Evolutionary conservation across 2,329 filamentous ascomycete species (phyloP), one percentile per base, ranked within the genome.

Genomic region (Fusarium sp.): DNA sequence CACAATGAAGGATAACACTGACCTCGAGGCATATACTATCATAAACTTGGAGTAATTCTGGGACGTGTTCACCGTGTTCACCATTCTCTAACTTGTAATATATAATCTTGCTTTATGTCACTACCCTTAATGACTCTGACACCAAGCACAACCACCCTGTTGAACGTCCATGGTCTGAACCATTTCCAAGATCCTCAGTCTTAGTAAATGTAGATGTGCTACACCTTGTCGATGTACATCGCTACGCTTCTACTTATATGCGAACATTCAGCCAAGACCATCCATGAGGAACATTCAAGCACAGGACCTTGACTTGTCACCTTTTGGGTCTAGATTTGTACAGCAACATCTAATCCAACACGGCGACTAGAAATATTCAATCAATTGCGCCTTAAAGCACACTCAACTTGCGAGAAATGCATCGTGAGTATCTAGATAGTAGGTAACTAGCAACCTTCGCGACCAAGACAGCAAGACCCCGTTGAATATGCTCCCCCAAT

Each of bases 391-490:
- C 58, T 38, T 20, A 49, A 36, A 62, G 46, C 10, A 44, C 34
- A 42, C 23, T 25, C 14, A 58, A 33, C 34, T 10, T 29, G 49
- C 61, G 18, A 46, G 49, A 62, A 65, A 59, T 59, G 27, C 58
- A 57, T 57, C 57, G 31, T 56, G 56, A 58, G 57, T 51, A 61
- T 62, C 59, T 62, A 40, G 25, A 23, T 62, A 58, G 58, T 63
- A 60, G 38, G 44, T 65, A 56, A 46, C 57, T 40, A 59, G 33
- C 62, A 33, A 59, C 61, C 53, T 38, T 49, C 33, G 27, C 62
- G 53, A 54, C 16, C 62, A 62, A 63, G 64, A 70, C 61, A 53
- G 62, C 57, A 70, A 70, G 56, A 61, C 67, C 62, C 69, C 69
- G 49, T 58, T 67, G 63, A 59, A 56, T 46, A 71, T 70, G 65